These are phyloP conservation scores for Suillus bovinus DNA, from an alignment of 768 basidiomycete genomes.

Conservation along the genomic window DNA sequence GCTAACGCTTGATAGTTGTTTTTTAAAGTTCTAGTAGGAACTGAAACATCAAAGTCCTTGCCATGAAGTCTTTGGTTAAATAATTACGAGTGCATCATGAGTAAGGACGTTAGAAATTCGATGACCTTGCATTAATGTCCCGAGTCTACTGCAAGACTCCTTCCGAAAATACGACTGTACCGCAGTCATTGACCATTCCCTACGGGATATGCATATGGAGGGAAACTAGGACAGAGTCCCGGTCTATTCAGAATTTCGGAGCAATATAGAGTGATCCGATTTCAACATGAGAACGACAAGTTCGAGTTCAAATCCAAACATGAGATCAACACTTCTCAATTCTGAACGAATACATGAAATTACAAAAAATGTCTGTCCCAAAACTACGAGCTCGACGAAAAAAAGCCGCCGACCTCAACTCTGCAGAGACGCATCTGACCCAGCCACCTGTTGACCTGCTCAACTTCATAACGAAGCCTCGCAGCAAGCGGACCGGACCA, in stretches of 20 bases:
- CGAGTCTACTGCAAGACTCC: not conserved
- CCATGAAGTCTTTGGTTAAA: not conserved
- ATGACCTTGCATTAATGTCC: not conserved
- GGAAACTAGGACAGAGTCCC: not conserved
- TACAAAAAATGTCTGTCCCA: conserved; percentile 53
- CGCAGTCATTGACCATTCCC: not conserved
- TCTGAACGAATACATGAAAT: not conserved
- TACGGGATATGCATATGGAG: no score
- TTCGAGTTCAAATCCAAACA: not conserved
- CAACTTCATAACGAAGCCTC: conserved; percentile 56
- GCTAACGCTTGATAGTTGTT: no score
- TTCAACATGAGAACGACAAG: not conserved
- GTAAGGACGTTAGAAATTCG: not conserved
- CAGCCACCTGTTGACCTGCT: conserved; percentile 44
- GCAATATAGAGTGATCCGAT: not conserved
- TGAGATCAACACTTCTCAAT: not conserved
- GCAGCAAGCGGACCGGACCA: conserved; percentile 43
- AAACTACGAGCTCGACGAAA: conserved; percentile 60
- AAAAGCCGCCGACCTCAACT: conserved; percentile 53
- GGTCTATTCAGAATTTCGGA: not conserved
- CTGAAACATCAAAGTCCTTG: not conserved
- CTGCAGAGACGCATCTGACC: conserved; percentile 52
- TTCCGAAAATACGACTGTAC: not conserved
- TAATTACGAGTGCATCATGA: not conserved
- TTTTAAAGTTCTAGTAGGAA: no score